phyloP scores from a whole-genome alignment of 306 rosid species.

The Mimosa pudica region DNA sequence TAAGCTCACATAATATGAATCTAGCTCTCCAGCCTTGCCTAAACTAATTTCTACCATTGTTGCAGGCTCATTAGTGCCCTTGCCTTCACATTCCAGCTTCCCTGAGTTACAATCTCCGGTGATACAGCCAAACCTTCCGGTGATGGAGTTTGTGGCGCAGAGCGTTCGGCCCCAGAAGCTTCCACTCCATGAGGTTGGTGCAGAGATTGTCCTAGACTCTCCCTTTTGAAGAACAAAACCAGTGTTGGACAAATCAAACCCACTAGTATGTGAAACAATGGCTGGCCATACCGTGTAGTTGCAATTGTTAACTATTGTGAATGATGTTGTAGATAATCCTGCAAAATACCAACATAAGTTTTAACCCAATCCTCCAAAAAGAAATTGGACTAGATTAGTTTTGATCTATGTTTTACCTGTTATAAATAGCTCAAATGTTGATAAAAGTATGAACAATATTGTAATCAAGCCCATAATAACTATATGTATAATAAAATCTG shows the following conservation, averaged over 20 bases:
- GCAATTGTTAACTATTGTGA: neutral
- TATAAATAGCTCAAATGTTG: constrained; percentile 37
- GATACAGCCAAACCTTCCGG: constrained; percentile 74
- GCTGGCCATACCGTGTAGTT: constrained; percentile 85
- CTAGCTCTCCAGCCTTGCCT: constrained; percentile 62
- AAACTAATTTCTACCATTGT: constrained; percentile 74
- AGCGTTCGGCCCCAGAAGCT: constrained; percentile 87
- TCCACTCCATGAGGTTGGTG: constrained; percentile 74
- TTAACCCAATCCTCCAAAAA: neutral
- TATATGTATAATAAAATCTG: neutral
- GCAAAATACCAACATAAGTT: neutral
- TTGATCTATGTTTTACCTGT: constrained; percentile 34
- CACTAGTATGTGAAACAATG: constrained; percentile 56
- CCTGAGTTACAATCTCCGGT: constrained; percentile 86
- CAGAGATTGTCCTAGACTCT: constrained; percentile 50
- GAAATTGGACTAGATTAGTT: neutral
- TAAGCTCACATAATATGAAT: constrained; percentile 75
- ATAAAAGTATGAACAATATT: constrained; percentile 35
- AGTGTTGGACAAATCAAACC: constrained; percentile 55
- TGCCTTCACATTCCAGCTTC: constrained; percentile 64
- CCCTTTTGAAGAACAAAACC: constrained; percentile 67
- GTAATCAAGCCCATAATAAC: constrained; percentile 39
- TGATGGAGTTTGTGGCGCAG: constrained; percentile 57
- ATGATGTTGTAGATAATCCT: neutral
- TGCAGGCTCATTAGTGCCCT: constrained; percentile 61